Evolutionary conservation across 176 grass and related monocot species (phyloP), one percentile per base, ranked within the genome.

Genomic region (Oryza longistaminata): DNA sequence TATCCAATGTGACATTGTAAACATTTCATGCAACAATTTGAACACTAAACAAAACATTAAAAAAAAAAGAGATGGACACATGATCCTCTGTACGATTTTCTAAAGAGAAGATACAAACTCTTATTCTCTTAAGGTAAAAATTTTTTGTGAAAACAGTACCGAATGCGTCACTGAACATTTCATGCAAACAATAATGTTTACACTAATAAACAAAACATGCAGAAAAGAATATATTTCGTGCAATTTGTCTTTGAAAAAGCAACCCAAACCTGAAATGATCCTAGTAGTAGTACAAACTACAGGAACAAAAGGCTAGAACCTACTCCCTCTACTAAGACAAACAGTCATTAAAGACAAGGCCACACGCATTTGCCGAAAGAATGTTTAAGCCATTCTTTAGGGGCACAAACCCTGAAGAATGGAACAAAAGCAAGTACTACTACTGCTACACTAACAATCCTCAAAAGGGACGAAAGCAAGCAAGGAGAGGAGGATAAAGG

Each of bases 401-500:
- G 85, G 78, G 73, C 76, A 74, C 73, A 86, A 81, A 64, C 73
- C 83, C 12, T 45, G 76, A 89, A 61, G 53, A 90, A 92, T 88
- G 89, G 76, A 88, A 85, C 71, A 12, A 85, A 86, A 89, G 48
- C 50, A 85, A 85, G 79, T 71, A 87, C 67, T 40, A 87, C 67
- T 40, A 40, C 7, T 40, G 6, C 37, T 39, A 35, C 34, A 40
- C 39, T 52, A 33, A 29, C 29, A 73, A 22, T 62, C 91, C 93
- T 99, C 90, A 88, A 99, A 99, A 96, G 96, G 84, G 75, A 66
- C 82, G 84, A 96, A 99, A 94, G 96, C 17, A 58, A 1, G 49
- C 11, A 10, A 3, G 11, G 3, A 77, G 13, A 31, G 31, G 31
- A 67, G 81, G 53, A 52, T 65, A 85, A 87, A 79, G 88, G 22